A percentile compares a stretch with the other conserved stretches of the same genome.
Conservation (phyloP, 1,284 basidiomycete species). For the Sanguinoderma infundibulare region DNA sequence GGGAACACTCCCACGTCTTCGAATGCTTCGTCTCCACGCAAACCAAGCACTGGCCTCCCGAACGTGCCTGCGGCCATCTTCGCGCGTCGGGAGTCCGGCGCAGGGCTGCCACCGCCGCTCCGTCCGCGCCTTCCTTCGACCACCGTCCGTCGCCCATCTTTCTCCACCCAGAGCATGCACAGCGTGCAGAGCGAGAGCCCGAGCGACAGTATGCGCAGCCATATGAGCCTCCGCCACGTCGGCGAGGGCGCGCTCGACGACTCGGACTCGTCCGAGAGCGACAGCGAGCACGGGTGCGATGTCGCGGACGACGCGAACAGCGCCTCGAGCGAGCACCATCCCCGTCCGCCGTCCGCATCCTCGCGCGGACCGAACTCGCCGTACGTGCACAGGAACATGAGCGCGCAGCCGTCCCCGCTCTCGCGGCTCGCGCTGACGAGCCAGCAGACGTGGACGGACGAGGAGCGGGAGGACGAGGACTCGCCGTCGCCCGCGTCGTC, state of each 20-base stretch:
- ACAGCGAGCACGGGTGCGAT: slow-evolving; percentile 43
- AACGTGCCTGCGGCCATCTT: slow-evolving; percentile 39
- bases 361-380: slow-evolving; percentile 37
- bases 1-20: slow-evolving; percentile 49
- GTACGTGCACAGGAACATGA: slow-evolving; percentile 39
- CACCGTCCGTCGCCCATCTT: slow-evolving; percentile 28
- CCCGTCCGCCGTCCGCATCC: slow-evolving; percentile 2
- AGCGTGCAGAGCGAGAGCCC: slow-evolving; percentile 29
- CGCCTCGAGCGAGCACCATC: slow-evolving; percentile 2
- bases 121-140: slow-evolving; percentile 30
- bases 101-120: slow-evolving; percentile 22
- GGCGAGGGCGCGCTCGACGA: slow-evolving; percentile 80
- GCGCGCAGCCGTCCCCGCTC: slow-evolving; percentile 62
- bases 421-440: slow-evolving; percentile 52
- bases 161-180: slow-evolving; percentile 30
- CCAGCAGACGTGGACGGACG: slow-evolving; percentile 56
- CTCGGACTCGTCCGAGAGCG: slow-evolving; percentile 63
- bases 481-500: slow-evolving; percentile 51
- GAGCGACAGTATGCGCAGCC: slow-evolving; percentile 28
- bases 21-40: slow-evolving; percentile 61
- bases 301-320: slow-evolving; percentile 32
- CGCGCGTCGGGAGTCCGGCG: slow-evolving; percentile 29
- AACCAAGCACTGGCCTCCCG: slow-evolving; percentile 47
- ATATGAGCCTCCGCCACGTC: slow-evolving; percentile 51
- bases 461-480: slow-evolving; percentile 45